Evolutionary conservation across 306 rosid genomes (phyloP), one percentile per base, ranked within the genome.

Genomic region (Acacia acuminata): DNA sequence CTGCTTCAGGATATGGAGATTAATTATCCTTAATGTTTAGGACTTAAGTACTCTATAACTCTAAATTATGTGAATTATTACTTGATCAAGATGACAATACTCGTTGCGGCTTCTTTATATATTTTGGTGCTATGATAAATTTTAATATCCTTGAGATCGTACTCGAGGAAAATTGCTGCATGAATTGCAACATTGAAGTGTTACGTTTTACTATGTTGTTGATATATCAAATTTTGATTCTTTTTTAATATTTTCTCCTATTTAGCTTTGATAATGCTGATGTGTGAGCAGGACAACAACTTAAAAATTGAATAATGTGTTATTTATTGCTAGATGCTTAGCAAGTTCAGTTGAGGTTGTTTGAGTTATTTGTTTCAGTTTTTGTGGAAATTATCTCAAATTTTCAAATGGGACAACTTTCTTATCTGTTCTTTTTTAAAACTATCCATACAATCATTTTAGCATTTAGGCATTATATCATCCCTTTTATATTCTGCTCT

Each of bases 401-500:
- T 77, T 81, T 76, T 77, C 42, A 66, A 72, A 66, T 58, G 50
- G 43, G 56, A 68, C 65, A 75, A 63, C 68, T 50, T 68, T 61
- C 47, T 61, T 60, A 27, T 71, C 24, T 50, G 17, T 55, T 78
- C 22, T 58, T 61, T 24, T 42, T n/a, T 42, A 11, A 53, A 63
- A 63, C 11, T 20, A 50, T n/a, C 63, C 64, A 40, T 63, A 1
- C 32, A 10, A 40, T 40, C 40, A 65, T 73, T 24, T 72, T 60
- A 51, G 13, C 38, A 61, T 72, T 22, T 43, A 45, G 36, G 79
- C 73, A 66, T 66, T 79, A 42, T 43, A 44, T 79, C 42, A 1
- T 63, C n/a, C 55, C 30, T 72, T 47, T 71, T 55, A 51, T 65
- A 44, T 75, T 86, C 12, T 75, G 69, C 73, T 75, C 71, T 79